Evolutionary conservation across 2,329 filamentous ascomycete species (phyloP), one percentile per base, ranked within the genome.

Genomic region (Geosmithia flava): DNA sequence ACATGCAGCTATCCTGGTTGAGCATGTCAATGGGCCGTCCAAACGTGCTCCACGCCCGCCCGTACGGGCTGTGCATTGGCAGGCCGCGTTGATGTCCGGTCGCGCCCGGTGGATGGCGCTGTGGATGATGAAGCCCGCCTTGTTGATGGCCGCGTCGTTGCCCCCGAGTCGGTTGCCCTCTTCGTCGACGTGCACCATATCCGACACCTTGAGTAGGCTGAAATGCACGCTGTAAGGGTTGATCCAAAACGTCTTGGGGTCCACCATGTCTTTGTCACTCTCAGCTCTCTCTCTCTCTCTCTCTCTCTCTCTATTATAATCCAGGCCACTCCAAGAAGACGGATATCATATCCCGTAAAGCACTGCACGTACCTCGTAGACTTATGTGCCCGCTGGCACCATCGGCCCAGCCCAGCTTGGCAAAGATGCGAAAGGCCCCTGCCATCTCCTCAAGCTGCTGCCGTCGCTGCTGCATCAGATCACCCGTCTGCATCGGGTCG

Each of bases 11-110:
- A 55, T 80, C 82, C 61, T 78, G 81, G 43, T 76, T 84, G 41
- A 85, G 62, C 80, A 86, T 85, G 49, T 86, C 82, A 13, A 87
- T 65, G 2, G 73, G 72, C 2, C 68, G 69, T 0, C 72, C 80
- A 56, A 87, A 86, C 1, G 71, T 68, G 29, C 73, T 78, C 77
- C 81, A 87, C 0, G 83, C 81, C 51, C 83, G 80, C 1, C 82
- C 83, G 7, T 76, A 70, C 41, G 72, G 70, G 19, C 74, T 76
- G 56, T 87, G 83, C 3, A 75, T 75, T 87, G 83, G 57, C 81
- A 85, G 11, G 82, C 77, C 2, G 83, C 81, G 53, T 80, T 71
- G 16, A 81, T 76, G 56, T 85, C 75, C 2, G 76, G 76, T 11
- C 82, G 68, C 1, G 78, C 78, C 60, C 77, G 78, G 62, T 84